Base-by-base conservation (phyloP, 2,329 filamentous ascomycete species). In the Sordariomycetes sp. region DNA sequence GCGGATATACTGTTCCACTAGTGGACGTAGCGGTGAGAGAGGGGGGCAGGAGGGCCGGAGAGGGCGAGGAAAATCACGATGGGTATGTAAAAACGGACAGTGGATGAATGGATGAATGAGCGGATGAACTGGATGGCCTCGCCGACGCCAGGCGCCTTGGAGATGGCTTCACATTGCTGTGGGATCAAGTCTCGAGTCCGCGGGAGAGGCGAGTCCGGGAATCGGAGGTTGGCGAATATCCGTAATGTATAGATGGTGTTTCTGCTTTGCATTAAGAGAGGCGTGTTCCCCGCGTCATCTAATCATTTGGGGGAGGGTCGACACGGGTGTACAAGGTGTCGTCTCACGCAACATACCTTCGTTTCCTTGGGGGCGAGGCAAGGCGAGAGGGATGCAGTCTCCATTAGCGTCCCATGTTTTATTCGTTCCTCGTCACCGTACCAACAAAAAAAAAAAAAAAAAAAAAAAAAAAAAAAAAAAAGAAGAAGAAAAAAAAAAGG, bases 1-100 rank as follows among this genome's bases (percentile, higher is more conserved):
- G 64, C 65, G 36, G 65, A 67, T 8, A 63, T 64, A 17, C 60
- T 75, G 13, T 77, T 76, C 61, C 74, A 76, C 56, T 76, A 20
- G 20, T 7, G 22, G 20, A 50, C 17, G 20, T n/a, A n/a, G 20
- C 15, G 42, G 15, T 12, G 45, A 20, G 8, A 12, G n/a, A 20
- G 13, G 20, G 8, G 45, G 45, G 20, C 10, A 8, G n/a, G n/a
- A 24, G 12, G 5, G 22, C 22, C 3, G n/a, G 7, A 12, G 42
- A 4, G 42, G 2, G 42, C n/a, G n/a, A 48, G 22, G n/a, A 48
- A 39, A 17, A 17, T 12, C 10, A 39, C 15, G 15, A n/a, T 45
- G 39, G 39, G 13, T 15, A 45, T 17, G 39, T 45, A 17, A n/a
- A 45, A 45, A 45, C 39, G n/a, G 39, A 45, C n/a, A n/a, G n/a